These are phyloP conservation scores for Curvularia sp. DNA, from an alignment of 2,329 filamentous ascomycete genomes.

Conservation along the genomic window DNA sequence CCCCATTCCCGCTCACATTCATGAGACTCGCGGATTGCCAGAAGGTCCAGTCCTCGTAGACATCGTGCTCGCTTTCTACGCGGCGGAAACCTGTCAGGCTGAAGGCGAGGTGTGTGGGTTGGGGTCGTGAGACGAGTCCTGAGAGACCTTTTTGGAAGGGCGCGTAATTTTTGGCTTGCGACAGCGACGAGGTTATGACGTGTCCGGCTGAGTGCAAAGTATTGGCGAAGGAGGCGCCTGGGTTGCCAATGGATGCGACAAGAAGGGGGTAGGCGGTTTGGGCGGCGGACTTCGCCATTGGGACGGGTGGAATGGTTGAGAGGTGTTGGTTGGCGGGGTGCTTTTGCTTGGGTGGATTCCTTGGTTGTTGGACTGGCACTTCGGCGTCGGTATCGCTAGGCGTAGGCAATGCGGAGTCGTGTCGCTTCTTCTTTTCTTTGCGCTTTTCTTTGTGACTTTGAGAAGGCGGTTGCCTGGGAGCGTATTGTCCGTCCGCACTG, in stretches of 20 bases:
- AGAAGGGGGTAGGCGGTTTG: constrained; percentile 63
- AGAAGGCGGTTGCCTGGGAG: constrained; percentile 2
- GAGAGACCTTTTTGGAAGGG: constrained; percentile 41
- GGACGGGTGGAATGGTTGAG: constrained; percentile 6
- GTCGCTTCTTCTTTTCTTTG: constrained; percentile 26
- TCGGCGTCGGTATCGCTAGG: constrained; percentile 33
- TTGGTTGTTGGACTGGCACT: constrained; percentile 12
- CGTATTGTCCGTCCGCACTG: constrained; percentile 8
- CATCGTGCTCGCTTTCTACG: constrained; percentile 11
- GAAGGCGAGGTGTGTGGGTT: constrained; percentile 45
- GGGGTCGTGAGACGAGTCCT: constrained; percentile 39
- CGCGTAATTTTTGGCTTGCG: constrained; percentile 34
- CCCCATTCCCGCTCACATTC: constrained; percentile 80
- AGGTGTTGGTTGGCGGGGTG: neutral
- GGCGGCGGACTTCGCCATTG: constrained; percentile 35
- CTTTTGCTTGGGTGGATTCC: constrained; percentile 23
- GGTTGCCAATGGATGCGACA: constrained; percentile 88
- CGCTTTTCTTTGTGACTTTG: constrained; percentile 37
- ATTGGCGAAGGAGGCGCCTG: constrained; percentile 68
- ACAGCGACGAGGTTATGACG: constrained; percentile 65
- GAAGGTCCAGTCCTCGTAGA: constrained; percentile 62
- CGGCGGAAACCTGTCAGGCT: constrained; percentile 50
- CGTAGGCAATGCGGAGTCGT: constrained; percentile 22
- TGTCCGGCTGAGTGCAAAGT: constrained; percentile 91
- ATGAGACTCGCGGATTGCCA: constrained; percentile 80